Evolutionary conservation across 305 asterid species (phyloP).

Genomic region (Plantago rigida): DNA sequence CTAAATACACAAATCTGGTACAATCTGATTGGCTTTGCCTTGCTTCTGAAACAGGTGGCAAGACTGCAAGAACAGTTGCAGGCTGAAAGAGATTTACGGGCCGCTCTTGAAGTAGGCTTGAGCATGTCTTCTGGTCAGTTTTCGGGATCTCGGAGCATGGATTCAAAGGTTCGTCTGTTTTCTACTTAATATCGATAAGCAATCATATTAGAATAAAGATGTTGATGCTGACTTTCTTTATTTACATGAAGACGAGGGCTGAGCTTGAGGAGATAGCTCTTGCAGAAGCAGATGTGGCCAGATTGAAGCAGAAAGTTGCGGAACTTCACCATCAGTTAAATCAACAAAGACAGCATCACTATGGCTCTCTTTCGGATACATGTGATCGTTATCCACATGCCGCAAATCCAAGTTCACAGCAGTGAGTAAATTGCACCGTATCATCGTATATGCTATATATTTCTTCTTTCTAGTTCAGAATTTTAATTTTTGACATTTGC

Average conservation of each 20-base stretch:
- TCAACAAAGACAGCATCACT: constrained; percentile 90
- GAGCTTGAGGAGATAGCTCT: constrained; percentile 99
- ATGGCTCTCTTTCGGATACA: constrained; percentile 63
- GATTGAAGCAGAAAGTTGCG: constrained; percentile 87
- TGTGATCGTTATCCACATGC: constrained; percentile 54
- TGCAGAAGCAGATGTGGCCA: constrained; percentile 95
- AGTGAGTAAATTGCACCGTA: constrained; percentile 40
- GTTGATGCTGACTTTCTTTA: constrained; percentile 21
- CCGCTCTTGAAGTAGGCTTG: constrained; percentile 90
- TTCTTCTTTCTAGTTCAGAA: not conserved
- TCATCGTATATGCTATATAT: not conserved
- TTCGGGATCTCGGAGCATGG: constrained; percentile 79
- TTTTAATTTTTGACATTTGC: constrained; percentile 10
- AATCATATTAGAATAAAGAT: constrained; percentile 19
- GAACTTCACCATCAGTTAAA: constrained; percentile 88
- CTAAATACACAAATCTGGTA: constrained; percentile 16
- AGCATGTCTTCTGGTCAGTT: constrained; percentile 91
- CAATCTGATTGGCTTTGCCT: constrained; percentile 11
- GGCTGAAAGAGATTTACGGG: constrained; percentile 93
- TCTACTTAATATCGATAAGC: constrained; percentile 20
- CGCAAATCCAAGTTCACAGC: constrained; percentile 46
- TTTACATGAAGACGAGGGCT: constrained; percentile 65
- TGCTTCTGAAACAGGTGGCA: constrained; percentile 48
- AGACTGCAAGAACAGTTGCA: constrained; percentile 97
- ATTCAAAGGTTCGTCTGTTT: constrained; percentile 61